These are phyloP conservation scores for Solanum hybrid DNA, from an alignment of 305 asterid species.

Conservation along the genomic window DNA sequence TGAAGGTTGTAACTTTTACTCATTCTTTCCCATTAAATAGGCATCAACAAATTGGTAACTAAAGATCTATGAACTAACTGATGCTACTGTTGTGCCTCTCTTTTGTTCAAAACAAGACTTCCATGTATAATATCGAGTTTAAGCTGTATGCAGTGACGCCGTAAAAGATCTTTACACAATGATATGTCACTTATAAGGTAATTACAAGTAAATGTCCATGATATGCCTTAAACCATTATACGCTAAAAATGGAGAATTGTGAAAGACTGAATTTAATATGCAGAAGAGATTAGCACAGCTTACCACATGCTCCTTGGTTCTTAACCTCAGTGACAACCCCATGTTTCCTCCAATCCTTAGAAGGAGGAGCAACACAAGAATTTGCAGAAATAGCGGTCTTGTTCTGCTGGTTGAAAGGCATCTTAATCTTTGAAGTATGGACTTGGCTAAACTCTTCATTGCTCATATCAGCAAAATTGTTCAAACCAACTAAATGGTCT, in stretches of 20 bases:
- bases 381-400: neutral
- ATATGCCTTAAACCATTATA: neutral
- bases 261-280: neutral
- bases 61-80: neutral
- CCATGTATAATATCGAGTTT: neutral
- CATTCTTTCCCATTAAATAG: neutral
- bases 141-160: neutral
- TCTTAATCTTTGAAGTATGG: constrained; percentile 5
- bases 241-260: neutral
- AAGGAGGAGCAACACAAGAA: constrained; percentile 16
- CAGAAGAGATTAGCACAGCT: neutral
- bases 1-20: neutral
- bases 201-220: neutral
- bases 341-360: constrained; percentile 24
- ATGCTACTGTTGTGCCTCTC: neutral
- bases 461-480: constrained; percentile 24
- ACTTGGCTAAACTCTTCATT: constrained; percentile 18
- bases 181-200: neutral
- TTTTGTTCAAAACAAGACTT: neutral
- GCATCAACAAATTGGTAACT: neutral
- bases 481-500: constrained; percentile 16
- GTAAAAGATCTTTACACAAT: neutral
- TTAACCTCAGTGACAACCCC: constrained; percentile 22
- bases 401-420: neutral
- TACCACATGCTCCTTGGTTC: constrained; percentile 26